These are phyloP conservation scores for Arabis hirsuta DNA, from an alignment of 345 rosid species.

Conservation along the genomic window DNA sequence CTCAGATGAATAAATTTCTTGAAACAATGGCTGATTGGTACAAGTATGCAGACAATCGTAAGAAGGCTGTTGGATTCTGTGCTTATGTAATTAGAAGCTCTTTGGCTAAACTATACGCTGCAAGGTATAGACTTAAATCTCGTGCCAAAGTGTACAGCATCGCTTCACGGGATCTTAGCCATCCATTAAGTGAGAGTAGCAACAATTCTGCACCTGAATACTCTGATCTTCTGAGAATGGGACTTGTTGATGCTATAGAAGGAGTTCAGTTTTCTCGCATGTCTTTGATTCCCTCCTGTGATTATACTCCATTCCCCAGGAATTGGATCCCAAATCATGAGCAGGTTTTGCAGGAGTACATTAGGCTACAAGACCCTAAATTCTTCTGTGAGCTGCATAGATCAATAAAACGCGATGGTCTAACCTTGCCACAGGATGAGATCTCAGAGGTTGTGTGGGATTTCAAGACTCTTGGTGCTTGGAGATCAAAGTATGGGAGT, in stretches of 20 bases:
- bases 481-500: slow-evolving; percentile 51
- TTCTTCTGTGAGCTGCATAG: slow-evolving; percentile 73
- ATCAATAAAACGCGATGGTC: slow-evolving; percentile 64
- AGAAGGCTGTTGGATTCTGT: slow-evolving; percentile 94
- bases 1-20: slow-evolving; percentile 97
- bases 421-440: slow-evolving; percentile 87
- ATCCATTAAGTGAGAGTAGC: slow-evolving; percentile 78
- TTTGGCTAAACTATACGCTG: slow-evolving; percentile 93
- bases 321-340: slow-evolving; percentile 93
- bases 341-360: slow-evolving; percentile 72
- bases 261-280: slow-evolving; percentile 92
- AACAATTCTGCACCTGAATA: slow-evolving; percentile 91
- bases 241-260: slow-evolving; percentile 92
- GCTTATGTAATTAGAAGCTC: slow-evolving; percentile 95
- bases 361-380: slow-evolving; percentile 79
- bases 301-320: slow-evolving; percentile 88
- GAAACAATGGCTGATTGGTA: slow-evolving; percentile 99
- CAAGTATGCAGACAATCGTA: slow-evolving; percentile 87
- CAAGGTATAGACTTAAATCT: slow-evolving; percentile 91
- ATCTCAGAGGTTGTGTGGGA: slow-evolving; percentile 84
- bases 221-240: slow-evolving; percentile 95
- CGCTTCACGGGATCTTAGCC: slow-evolving; percentile 86
- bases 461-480: slow-evolving; percentile 79
- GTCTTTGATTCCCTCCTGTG: slow-evolving; percentile 92
- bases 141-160: slow-evolving; percentile 93